Evolutionary conservation across 129 eudicot species (phyloP), one percentile per base, ranked within the genome.

Genomic region (Artemisia argyi): DNA sequence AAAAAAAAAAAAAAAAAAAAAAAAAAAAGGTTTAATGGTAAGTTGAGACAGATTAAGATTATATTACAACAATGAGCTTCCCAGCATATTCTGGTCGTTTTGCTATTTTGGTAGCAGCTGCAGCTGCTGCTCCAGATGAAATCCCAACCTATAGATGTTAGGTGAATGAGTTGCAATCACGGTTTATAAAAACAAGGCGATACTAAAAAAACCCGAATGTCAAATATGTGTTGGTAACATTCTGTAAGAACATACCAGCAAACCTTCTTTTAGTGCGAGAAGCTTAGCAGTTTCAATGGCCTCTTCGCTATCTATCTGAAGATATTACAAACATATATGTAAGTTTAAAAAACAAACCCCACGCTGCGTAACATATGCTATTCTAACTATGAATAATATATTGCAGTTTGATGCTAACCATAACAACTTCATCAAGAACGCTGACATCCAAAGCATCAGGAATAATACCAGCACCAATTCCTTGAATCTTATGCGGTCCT

Each of bases 241-340:
- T 8, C 46, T n/a, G 15, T n/a, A 50, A 46, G 69, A 80, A 76
- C 84, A 54, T 75, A 90, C 97, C 91, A 90, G 79, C 63, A 90
- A 73, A 5, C 97, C 97, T 81, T 85, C 97, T 83, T 88, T 85
- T 44, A 88, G 61, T 39, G 91, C 91, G 69, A 91, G 88, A 79
- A 83, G 89, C 67, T 78, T 91, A 17, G 97, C 83, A n/a, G 83
- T 91, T 74, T 91, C 95, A 44, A 88, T 77, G 50, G 97, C 89
- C 74, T 88, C 97, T 62, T 79, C 86, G 24, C 89, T 85, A 51
- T 91, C 72, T 67, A 91, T 80, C 95, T 91, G 75, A 75, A 80
- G 6, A 78, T 1, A 47, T 62, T 42, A 15, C n/a, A 3, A 2
- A 15, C 42, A 39, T 39, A 39, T 39, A 39, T 39, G 46, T 39